Conservation (phyloP, 108 stramenopile genomes). For the Pseudonitzschia multiseries region DNA sequence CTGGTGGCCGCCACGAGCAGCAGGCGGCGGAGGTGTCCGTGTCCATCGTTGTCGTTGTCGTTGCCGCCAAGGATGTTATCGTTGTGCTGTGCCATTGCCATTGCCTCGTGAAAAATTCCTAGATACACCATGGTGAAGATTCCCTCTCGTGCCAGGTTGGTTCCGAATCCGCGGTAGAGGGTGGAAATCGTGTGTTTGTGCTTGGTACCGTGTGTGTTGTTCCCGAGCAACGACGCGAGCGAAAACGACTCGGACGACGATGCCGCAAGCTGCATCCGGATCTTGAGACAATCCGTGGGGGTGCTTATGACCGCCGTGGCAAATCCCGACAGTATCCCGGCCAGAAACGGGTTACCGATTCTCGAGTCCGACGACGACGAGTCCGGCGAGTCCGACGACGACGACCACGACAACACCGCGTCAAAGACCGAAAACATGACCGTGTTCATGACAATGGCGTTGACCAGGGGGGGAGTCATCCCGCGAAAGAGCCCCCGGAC, state of each 20-base stretch:
- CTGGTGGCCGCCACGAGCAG: conserved; percentile 17
- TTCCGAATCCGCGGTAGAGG: conserved; percentile 41
- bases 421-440: conserved; percentile 52
- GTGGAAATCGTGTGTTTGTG: neutral
- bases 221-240: neutral
- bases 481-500: conserved; percentile 36
- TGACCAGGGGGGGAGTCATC: conserved; percentile 45
- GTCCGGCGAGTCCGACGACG: no score
- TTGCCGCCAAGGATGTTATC: neutral
- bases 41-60: neutral
- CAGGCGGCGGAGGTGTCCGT: neutral
- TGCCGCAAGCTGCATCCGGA: conserved; percentile 37
- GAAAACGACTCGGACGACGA: no score
- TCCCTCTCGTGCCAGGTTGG: conserved; percentile 49
- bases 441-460: conserved; percentile 43
- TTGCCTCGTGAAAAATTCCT: conserved; percentile 37
- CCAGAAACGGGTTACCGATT: conserved; percentile 22
- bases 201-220: no score
- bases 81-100: neutral
- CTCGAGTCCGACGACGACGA: no score
- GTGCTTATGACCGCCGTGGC: conserved; percentile 50
- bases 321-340: conserved; percentile 49
- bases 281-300: conserved; percentile 49
- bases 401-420: no score
- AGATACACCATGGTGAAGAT: conserved; percentile 56